Base-by-base conservation (phyloP, 345 rosid species). In the Populus tremula region DNA sequence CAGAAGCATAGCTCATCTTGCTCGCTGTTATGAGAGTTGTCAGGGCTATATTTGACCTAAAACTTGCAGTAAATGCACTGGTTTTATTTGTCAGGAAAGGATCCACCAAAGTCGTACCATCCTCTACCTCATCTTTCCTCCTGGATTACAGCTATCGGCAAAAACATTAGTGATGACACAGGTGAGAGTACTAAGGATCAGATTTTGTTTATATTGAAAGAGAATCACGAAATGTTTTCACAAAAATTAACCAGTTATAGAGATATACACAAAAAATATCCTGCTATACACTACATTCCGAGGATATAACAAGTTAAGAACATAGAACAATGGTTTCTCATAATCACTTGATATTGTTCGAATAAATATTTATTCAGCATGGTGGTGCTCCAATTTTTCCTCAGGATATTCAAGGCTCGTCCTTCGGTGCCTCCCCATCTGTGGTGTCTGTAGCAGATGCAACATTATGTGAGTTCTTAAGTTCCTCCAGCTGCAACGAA, bases 401-500 rank as follows among this genome's bases (percentile, higher is more conserved):
- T 23, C 29, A 20, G 54, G 49, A 78, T 66, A 54, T 78, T 80
- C 78, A 79, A 72, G 33, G 35, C 29, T 76, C 85, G 18, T 85
- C 85, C 70, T 84, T 84, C 6, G 74, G 69, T 41, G 82, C 79
- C 71, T 85, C 87, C n/a, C 78, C 83, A 27, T 86, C 80, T 0
- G 12, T 56, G n/a, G 79, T 61, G 76, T 86, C 89, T 39, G 77
- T 75, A 10, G 81, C 21, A 47, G 88, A 69, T 39, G 71, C 72
- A 5, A 20, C 53, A 54, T 69, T 72, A n/a, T 81, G 82, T 5
- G 79, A 69, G 33, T 68, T 82, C 84, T 86, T 85, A 20, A 87
- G 81, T 70, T 88, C 91, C 80, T 88, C 89, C 66, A 90, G 75
- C 94, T 90, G 89, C 87, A 84, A 70, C 66, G 35, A 12, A 69